Base-by-base conservation (phyloP, 2,329 filamentous ascomycete species). In the Fusarium virguliforme region DNA sequence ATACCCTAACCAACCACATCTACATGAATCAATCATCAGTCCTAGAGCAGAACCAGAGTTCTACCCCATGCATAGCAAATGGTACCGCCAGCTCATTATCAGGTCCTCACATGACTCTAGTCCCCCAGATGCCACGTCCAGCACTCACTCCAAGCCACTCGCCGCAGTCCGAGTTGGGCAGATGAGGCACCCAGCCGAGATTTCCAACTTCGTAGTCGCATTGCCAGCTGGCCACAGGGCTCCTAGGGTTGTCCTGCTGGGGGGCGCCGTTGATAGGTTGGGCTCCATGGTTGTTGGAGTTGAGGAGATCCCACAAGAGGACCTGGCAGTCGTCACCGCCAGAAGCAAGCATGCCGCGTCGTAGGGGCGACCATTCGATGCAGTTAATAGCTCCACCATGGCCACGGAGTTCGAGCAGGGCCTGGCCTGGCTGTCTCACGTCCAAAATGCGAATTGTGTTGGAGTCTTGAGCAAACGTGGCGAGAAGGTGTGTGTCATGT, bases 401-500 rank as follows among this genome's bases (percentile, higher is more conserved):
- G 24, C 96, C 96, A 53, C 93, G 93, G 38, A 99, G 90, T 80
- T 99, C 96, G 28, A 99, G 89, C 5, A 99, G 87, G 3, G 96
- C 96, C 81, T 98, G 96, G 6, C 96, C 96, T 0, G 96, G 96
- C 82, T 99, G 96, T 54, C 96, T 92, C 4, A 98, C 95, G 77
- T 99, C 96, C 32, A 99, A 90, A 60, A 99, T 97, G 53, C 96
- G 94, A 78, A 99, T 95, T 35, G 97, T 85, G 75, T 92, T 95
- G 4, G 94, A 97, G 79, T 98, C 96, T 77, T 94, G 92, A 18
- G 96, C 95, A 80, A 99, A 98, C 0, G 96, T 99, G n/a, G 95
- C 95, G 37, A 99, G 89, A 35, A 99, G 90, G 79, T 99, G 95
- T 7, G 94, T 92, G 80, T 99, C 96, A 77, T 98, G 95, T 2